A percentile compares a stretch with the other conserved stretches of the same genome.
Conservation (phyloP, 2,329 filamentous ascomycete species). For the Rhytidhysteron rufulum region DNA sequence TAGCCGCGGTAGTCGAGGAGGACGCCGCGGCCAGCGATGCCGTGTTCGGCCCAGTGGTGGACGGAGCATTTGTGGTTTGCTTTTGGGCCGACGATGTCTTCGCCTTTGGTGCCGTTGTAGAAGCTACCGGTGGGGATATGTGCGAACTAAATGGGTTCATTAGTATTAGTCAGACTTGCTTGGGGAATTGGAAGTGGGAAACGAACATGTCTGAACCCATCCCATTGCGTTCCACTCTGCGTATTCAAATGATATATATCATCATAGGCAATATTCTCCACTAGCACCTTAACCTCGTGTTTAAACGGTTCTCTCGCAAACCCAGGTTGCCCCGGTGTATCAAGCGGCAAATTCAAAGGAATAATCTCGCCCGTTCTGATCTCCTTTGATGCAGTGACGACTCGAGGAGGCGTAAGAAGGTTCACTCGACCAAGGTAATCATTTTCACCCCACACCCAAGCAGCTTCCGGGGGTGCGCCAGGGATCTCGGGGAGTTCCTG, state of each 20-base stretch:
- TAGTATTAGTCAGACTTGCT: neutral
- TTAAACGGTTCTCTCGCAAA: conserved; percentile 52
- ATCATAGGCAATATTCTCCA: conserved; percentile 37
- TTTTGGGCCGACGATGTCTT: conserved; percentile 36
- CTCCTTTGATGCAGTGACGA: conserved; percentile 51
- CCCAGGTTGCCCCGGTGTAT: conserved; percentile 50
- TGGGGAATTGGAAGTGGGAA: neutral
- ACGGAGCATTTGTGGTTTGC: conserved; percentile 43
- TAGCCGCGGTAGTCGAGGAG: conserved; percentile 43
- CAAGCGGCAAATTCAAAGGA: conserved; percentile 54
- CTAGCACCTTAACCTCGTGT: conserved; percentile 50
- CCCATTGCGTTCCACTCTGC: conserved; percentile 44
- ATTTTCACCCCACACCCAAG: conserved; percentile 59
- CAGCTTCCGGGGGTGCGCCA: conserved; percentile 52
- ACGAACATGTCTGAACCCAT: conserved; percentile 40
- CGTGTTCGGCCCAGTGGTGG: conserved; percentile 45
- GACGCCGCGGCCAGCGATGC: conserved; percentile 42
- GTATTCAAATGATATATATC: conserved; percentile 43
- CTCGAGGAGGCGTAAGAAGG: conserved; percentile 52
- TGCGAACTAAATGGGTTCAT: conserved; percentile 26
- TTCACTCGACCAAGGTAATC: conserved; percentile 53
- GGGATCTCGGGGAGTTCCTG: conserved; percentile 51
- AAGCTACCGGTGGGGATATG: conserved; percentile 37
- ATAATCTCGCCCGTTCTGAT: conserved; percentile 55
- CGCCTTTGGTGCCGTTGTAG: conserved; percentile 41